Conservation (phyloP, 176 grass and related monocot species). For the Triticum aestivum region IWGSC_CS_RefSeq_v2.1 NC_057807.1:707700472-707700971, state of each 20-base stretch:
- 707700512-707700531: slow-evolving; percentile 24
- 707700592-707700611: background rate
- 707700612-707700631: background rate
- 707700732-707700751: background rate
- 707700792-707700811: slow-evolving; percentile 42
- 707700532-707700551: background rate
- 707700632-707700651: slow-evolving; percentile 29
- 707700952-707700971: slow-evolving; percentile 96
- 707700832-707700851: slow-evolving; percentile 48
- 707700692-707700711: slow-evolving; percentile 23
- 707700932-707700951: slow-evolving; percentile 88
- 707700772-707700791: slow-evolving; percentile 50
- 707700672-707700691: slow-evolving; percentile 49
- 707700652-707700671: slow-evolving; percentile 63
- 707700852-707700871: slow-evolving; percentile 30
- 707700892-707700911: slow-evolving; percentile 39
- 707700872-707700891: slow-evolving; percentile 22
- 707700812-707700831: slow-evolving; percentile 11
- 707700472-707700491: slow-evolving; percentile 30
- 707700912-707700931: slow-evolving; percentile 91
- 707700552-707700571: slow-evolving; percentile 28
- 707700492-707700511: background rate
- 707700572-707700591: background rate
- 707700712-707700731: background rate
- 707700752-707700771: slow-evolving; percentile 50